phyloP scores from a whole-genome alignment of 441 rosid species.

The Populus tomentosa region DNA sequence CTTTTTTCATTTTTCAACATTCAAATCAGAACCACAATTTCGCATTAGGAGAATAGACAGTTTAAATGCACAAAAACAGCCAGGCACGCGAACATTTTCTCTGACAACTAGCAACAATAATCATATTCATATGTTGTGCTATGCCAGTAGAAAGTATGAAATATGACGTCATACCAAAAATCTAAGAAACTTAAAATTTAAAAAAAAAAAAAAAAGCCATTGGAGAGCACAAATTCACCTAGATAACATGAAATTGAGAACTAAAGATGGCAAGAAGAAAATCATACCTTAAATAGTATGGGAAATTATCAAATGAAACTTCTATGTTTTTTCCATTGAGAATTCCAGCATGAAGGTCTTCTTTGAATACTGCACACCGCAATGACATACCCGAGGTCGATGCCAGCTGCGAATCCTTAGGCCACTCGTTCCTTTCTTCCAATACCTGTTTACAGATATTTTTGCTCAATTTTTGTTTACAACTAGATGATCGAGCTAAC shows the following conservation, averaged over 20 bases:
- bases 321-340: slow-evolving; percentile 59
- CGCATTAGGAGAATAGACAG: neutral
- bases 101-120: neutral
- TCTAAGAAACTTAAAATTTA: neutral
- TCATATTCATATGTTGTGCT: neutral
- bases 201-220: no score
- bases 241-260: neutral
- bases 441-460: slow-evolving; percentile 63
- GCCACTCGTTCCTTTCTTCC: slow-evolving; percentile 60
- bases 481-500: slow-evolving; percentile 51
- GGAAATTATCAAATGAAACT: slow-evolving; percentile 78
- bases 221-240: neutral
- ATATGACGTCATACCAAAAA: neutral
- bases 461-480: slow-evolving; percentile 60
- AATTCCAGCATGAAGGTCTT: slow-evolving; percentile 55
- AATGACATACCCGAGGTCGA: slow-evolving; percentile 56
- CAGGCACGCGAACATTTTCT: neutral
- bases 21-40: neutral
- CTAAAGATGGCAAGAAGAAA: neutral
- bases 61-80: neutral
- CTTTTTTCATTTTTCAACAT: neutral
- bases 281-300: slow-evolving; percentile 72
- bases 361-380: slow-evolving; percentile 50
- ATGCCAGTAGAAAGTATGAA: neutral
- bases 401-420: slow-evolving; percentile 54